These are phyloP conservation scores for Epithele typhae DNA, from an alignment of 768 basidiomycete genomes.

Conservation along the genomic window DNA sequence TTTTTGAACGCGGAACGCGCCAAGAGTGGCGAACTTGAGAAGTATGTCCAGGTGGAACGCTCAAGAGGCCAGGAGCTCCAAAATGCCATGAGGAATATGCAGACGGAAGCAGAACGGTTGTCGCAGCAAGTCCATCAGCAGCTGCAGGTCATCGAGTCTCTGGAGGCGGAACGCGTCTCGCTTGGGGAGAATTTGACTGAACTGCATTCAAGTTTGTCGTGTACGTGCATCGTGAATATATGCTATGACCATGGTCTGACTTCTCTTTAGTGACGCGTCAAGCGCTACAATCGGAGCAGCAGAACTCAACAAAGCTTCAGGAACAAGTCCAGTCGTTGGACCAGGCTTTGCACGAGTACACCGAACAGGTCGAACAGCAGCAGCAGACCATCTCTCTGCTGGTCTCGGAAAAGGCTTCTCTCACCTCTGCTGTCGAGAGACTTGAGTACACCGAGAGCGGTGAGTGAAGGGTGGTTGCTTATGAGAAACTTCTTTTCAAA, in stretches of 20 bases:
- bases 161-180: not conserved
- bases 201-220: too few relatives aligned
- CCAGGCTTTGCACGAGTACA: slow-evolving; percentile 14
- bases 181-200: too few relatives aligned
- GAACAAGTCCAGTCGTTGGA: slow-evolving; percentile 19
- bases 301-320: slow-evolving; percentile 5
- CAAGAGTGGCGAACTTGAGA: too few relatives aligned
- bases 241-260: too few relatives aligned
- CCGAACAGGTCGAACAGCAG: slow-evolving; percentile 22
- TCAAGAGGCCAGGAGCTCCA: slow-evolving; percentile 36
- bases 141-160: slow-evolving; percentile 8
- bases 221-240: not conserved
- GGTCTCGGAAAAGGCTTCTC: slow-evolving; percentile 33
- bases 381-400: slow-evolving; percentile 38
- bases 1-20: too few relatives aligned
- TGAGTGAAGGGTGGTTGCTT: slow-evolving; percentile 9
- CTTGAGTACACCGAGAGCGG: slow-evolving; percentile 28
- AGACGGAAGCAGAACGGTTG: slow-evolving; percentile 5
- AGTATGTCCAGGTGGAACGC: slow-evolving; percentile 31
- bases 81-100: slow-evolving; percentile 15
- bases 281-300: slow-evolving; percentile 7
- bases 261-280: not conserved
- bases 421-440: slow-evolving; percentile 27
- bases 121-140: slow-evolving; percentile 8
- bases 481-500: not conserved